Conservation (phyloP, 305 asterid genomes). For the Stenogyne calaminthoides region DNA sequence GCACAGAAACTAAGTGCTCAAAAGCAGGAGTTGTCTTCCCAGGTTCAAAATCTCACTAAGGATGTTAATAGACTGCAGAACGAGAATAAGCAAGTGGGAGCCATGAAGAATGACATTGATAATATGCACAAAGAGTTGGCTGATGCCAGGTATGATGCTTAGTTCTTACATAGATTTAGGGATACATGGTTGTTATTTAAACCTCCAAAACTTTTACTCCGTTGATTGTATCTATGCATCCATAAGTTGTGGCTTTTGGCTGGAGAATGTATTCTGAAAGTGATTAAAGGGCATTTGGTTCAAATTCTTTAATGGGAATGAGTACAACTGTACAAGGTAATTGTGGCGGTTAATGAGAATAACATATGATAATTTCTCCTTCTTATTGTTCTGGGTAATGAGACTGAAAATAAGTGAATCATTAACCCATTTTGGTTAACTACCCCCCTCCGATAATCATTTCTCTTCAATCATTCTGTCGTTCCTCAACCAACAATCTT, state of each 20-base stretch:
- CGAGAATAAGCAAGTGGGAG: conserved; percentile 62
- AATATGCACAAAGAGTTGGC: conserved; percentile 64
- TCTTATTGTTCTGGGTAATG: too few species aligned
- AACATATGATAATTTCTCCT: too few species aligned
- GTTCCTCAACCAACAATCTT: too few species aligned
- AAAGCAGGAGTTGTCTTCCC: conserved; percentile 66
- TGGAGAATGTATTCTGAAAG: neutral
- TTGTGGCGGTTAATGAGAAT: too few species aligned
- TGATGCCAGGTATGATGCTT: conserved; percentile 66
- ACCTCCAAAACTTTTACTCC: neutral
- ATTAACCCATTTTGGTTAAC: too few species aligned
- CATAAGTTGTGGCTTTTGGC: neutral
- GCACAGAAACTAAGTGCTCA: conserved; percentile 57
- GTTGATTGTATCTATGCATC: neutral
- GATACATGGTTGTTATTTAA: neutral
- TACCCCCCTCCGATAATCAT: too few species aligned
- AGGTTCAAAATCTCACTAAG: conserved; percentile 63
- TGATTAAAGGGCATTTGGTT: neutral
- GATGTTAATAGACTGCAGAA: conserved; percentile 57
- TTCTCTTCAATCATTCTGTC: too few species aligned
- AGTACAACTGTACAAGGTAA: too few species aligned
- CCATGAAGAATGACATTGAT: conserved; percentile 69
- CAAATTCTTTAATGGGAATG: too few species aligned
- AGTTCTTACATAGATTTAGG: neutral
- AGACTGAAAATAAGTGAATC: too few species aligned